Evolutionary conservation across 441 rosid species (phyloP).

Genomic region (Eutrema salsugineum): DNA sequence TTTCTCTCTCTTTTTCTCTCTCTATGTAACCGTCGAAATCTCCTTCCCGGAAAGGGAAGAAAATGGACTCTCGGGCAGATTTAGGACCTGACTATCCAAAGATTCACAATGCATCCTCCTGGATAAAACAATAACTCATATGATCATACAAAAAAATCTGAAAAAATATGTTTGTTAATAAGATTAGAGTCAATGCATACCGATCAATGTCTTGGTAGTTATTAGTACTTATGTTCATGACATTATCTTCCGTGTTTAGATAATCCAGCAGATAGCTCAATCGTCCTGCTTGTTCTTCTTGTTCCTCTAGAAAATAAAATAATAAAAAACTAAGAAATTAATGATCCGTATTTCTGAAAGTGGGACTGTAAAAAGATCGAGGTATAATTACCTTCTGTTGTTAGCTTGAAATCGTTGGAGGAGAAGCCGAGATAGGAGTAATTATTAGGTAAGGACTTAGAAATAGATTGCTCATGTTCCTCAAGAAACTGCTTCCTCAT

Average conservation of each 20-base stretch:
- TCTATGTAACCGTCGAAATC: conserved; percentile 65
- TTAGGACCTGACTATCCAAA: conserved; percentile 46
- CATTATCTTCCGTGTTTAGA: conserved; percentile 47
- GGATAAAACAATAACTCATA: neutral
- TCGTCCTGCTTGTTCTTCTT: conserved; percentile 44
- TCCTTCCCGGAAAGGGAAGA: conserved; percentile 49
- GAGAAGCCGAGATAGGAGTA: conserved; percentile 45
- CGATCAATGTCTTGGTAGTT: conserved; percentile 52
- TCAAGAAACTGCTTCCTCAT: conserved; percentile 39
- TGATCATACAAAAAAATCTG: neutral
- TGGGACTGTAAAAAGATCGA: neutral
- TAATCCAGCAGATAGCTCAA: conserved; percentile 52
- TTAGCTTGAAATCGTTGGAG: conserved; percentile 31
- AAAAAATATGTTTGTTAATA: neutral
- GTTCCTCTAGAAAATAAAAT: conserved; percentile 4
- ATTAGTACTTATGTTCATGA: conserved; percentile 34
- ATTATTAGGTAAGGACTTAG: conserved; percentile 29
- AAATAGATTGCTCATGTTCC: conserved; percentile 47
- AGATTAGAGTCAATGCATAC: conserved; percentile 29
- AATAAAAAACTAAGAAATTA: too few relatives aligned
- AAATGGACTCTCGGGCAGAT: conserved; percentile 87
- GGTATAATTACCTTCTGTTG: conserved; percentile 40
- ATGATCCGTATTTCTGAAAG: neutral
- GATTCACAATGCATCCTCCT: neutral
- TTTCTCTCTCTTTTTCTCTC: neutral